Evolutionary conservation across 1,139 yeast species (phyloP), one percentile per base, ranked within the genome.

Genomic region (Geotrichum histeridarum): DNA sequence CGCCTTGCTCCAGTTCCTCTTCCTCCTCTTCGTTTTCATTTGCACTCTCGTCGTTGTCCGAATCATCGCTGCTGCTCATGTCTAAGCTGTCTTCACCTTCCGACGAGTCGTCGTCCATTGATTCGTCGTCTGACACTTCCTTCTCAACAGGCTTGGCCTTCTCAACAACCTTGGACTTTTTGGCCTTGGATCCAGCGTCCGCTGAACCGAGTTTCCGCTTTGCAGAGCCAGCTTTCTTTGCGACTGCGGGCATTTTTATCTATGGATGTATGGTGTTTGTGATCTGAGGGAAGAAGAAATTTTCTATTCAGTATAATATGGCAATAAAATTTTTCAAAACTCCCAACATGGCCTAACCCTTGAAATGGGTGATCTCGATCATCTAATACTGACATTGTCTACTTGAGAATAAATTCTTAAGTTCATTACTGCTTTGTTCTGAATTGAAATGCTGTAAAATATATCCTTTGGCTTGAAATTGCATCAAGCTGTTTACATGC

Each of bases 51-150:
- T 67, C 71, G 12, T 33, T 42, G 15, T 69, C 68, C 5, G 27
- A 22, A 22, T 22, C 5, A 22, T 22, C 27, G 18, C 67, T 73
- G 22, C 63, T 69, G 8, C 50, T 57, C 37, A 65, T 66, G 39
- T 65, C 68, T 27, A 64, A 70, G 8, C 51, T 57, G 46, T 65
- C 66, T 35, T 64, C 68, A 18, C 68, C 72, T 54, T 67, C 71
- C 31, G 65, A 60, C 30, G 58, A 50, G 41, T 65, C 69, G 32
- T 61, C 59, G 18, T 68, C 73, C 60, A 22, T 57, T 56, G 33
- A 31, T 15, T 49, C 56, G 35, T 47, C 53, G 9, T 48, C 55
- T 12, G 57, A 43, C 18, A 37, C 49, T 41, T 56, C 60, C 35
- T 56, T 55, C 30, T 51, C 50, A 12, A 30, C 48, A 6, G 55